Evolutionary conservation across 441 rosid genomes (phyloP).

Genomic region (Eruca vesicaria): DNA sequence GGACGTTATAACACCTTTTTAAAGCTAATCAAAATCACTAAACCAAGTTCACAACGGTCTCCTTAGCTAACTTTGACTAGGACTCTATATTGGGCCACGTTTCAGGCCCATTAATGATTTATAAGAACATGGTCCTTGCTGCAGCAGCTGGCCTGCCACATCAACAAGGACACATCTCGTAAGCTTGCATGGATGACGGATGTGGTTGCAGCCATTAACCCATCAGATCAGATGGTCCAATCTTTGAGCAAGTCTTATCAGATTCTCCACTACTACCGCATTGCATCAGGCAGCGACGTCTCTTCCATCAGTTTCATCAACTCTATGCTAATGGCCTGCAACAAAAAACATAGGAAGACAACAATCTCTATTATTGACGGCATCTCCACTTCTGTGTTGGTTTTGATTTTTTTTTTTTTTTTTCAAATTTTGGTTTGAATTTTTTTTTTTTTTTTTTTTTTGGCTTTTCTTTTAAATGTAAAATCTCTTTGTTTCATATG

Average conservation of each 20-base stretch:
- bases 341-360: background rate
- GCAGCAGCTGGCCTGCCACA: slow-evolving; percentile 64
- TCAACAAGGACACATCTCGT: slow-evolving; percentile 44
- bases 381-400: background rate
- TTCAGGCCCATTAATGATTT: no score
- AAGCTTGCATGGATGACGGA: slow-evolving; percentile 64
- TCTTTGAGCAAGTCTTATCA: slow-evolving; percentile 65
- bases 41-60: background rate
- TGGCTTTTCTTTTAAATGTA: slow-evolving; percentile 18
- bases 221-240: slow-evolving; percentile 55
- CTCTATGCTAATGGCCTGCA: slow-evolving; percentile 50
- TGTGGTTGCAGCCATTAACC: slow-evolving; percentile 54
- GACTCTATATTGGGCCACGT: no score
- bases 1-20: slow-evolving; percentile 26
- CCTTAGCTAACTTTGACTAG: no score
- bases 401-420: background rate
- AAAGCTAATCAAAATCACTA: slow-evolving; percentile 19
- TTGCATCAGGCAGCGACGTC: slow-evolving; percentile 43
- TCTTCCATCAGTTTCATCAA: slow-evolving; percentile 56
- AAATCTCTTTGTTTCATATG: slow-evolving; percentile 16
- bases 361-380: slow-evolving; percentile 14
- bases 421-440: slow-evolving; percentile 26
- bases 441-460: slow-evolving; percentile 15
- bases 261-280: slow-evolving; percentile 46
- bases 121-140: no score